Base-by-base conservation (phyloP, 1,284 basidiomycete genomes). In the Hemileia vastatrix region DNA sequence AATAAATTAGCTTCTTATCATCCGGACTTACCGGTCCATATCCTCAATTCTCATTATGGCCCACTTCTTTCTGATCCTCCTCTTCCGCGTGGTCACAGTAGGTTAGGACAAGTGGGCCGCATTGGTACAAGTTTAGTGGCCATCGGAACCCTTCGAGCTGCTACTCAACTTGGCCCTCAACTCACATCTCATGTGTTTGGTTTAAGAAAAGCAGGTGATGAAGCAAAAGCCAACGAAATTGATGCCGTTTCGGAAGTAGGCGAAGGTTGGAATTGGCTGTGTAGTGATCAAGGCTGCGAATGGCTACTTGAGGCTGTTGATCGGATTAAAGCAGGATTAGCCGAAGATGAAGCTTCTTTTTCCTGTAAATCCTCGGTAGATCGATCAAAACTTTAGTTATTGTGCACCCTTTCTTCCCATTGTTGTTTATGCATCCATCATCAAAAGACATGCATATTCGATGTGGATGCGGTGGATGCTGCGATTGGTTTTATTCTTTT, bases 301-400 rank as follows among this genome's bases (percentile, higher is more conserved):
- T 98, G 94, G 94, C 86, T 94, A 44, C 79, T 97, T 67, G 83
- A 86, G 72, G 86, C 84, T 53, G 85, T 94, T 43, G 94, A 97
- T 78, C 62, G 67, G n/a, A n/a, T n/a, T n/a, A n/a, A n/a, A n/a
- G n/a, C n/a, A n/a, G n/a, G n/a, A n/a, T n/a, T n/a, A n/a, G n/a
- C n/a, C n/a, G n/a, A n/a, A n/a, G n/a, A n/a, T n/a, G n/a, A n/a
- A n/a, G n/a, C n/a, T n/a, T n/a, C n/a, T n/a, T n/a, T n/a, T n/a
- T n/a, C n/a, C n/a, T n/a, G n/a, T n/a, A n/a, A n/a, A n/a, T n/a
- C n/a, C n/a, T n/a, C n/a, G n/a, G n/a, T n/a, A n/a, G n/a, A n/a
- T n/a, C n/a, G n/a, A n/a, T n/a, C n/a, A n/a, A n/a, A n/a, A n/a
- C n/a, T n/a, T n/a, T n/a, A n/a, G n/a, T n/a, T n/a, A n/a, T n/a